Base-by-base conservation (phyloP, 768 basidiomycete species). In the Mycena kentingensis region DNA sequence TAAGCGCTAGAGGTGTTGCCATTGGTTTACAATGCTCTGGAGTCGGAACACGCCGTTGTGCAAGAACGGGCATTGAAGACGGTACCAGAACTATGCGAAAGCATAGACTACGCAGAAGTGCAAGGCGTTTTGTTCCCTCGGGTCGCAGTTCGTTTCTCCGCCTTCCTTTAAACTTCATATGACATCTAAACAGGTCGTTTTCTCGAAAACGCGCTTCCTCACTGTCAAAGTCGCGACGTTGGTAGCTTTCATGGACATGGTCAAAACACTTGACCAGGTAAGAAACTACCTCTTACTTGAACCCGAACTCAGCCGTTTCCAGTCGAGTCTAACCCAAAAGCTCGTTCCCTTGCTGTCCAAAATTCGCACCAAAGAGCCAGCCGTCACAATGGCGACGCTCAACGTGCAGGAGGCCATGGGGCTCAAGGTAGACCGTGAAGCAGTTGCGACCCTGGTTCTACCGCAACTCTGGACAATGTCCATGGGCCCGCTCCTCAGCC, bases 381-480 rank as follows among this genome's bases (percentile, higher is more conserved):
- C 88, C 43, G 96, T 98, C 4, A 97, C 93, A 16, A 88, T 93
- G 84, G 89, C 90, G 2, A 93, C 93, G 0, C 73, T 93, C 36
- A 81, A 80, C 19, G 93, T 98, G 0, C 95, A 98, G 71, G 94
- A 95, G 67, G 92, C 92, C 1, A 98, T 97, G 95, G 94, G 95
- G 8, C 80, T 84, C 60, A 97, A 96, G 66, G 86, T 98, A 2
- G 95, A 97, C 60, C 82, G 93, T 42, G 93, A 95, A 69, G 92
- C 94, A 10, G 90, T 93, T 11, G 92, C 92, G 2, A 90, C 88
- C 0, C 76, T 93, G 36, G 90, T 96, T 26, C 74, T 96, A 12
- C 93, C 93, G 8, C 93, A 96, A 75, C 71, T 95, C 24, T 99
- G 97, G 97, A 77, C 88, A 3, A 98, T 99, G 94, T 94, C 90